Conservation (phyloP, 1,284 basidiomycete genomes). For the Rhodotorula glutinis region DNA sequence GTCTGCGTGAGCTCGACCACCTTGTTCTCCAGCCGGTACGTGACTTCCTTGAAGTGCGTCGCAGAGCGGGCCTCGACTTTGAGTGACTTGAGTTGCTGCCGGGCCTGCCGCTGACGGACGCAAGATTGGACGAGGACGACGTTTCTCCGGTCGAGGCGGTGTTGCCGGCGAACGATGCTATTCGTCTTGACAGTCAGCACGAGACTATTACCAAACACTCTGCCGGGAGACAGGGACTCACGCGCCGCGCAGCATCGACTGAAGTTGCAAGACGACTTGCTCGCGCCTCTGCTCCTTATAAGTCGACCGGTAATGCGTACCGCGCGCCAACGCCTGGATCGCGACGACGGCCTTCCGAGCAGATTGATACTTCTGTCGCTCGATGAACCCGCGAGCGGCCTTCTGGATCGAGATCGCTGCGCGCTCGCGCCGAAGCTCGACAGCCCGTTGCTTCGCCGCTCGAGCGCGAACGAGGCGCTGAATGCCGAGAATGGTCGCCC, state of each 20-base stretch:
- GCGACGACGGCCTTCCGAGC: conserved; percentile 64
- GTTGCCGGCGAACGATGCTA: conserved; percentile 62
- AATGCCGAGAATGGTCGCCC: conserved; percentile 72
- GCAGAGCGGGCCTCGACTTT: conserved; percentile 92
- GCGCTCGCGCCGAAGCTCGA: conserved; percentile 66
- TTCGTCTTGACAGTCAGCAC: too few relatives aligned
- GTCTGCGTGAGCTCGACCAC: conserved; percentile 97
- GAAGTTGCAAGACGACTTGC: conserved; percentile 70
- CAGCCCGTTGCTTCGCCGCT: conserved; percentile 68
- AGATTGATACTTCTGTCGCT: conserved; percentile 67
- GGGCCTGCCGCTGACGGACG: conserved; percentile 81
- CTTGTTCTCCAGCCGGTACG: conserved; percentile 97
- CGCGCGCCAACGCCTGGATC: conserved; percentile 86
- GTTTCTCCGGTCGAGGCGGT: conserved; percentile 64
- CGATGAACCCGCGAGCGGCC: conserved; percentile 66
- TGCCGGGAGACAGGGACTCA: conserved; percentile 3
- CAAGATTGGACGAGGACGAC: conserved; percentile 89
- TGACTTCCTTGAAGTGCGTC: conserved; percentile 98
- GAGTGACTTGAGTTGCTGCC: conserved; percentile 76
- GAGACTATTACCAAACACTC: too few relatives aligned
- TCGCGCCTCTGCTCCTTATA: conserved; percentile 63
- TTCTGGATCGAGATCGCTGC: conserved; percentile 77
- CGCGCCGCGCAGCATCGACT: conserved; percentile 51
- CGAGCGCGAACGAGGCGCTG: conserved; percentile 93
- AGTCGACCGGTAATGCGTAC: conserved; percentile 66